These are phyloP conservation scores for Pleoardoris graminearum DNA, from an alignment of 2,329 filamentous ascomycete species.

Conservation along the genomic window DNA sequence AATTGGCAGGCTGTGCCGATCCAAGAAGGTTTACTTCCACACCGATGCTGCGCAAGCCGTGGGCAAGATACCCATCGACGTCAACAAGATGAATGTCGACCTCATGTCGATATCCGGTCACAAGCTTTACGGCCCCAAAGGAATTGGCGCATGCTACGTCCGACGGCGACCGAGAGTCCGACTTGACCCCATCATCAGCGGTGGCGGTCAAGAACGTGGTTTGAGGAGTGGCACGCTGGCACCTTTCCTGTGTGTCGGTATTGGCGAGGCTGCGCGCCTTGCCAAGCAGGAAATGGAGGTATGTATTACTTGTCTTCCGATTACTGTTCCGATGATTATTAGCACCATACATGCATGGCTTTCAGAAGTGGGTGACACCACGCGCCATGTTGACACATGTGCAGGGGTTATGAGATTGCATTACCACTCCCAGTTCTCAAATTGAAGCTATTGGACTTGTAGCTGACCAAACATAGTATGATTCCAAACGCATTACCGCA, in stretches of 20 bases:
- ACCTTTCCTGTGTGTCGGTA: constrained; percentile 84
- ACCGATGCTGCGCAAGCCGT: constrained; percentile 95
- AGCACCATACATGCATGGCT: constrained; percentile 85
- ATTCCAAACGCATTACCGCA: constrained; percentile 77
- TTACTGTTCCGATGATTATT: constrained; percentile 69
- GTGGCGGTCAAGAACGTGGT: constrained; percentile 94
- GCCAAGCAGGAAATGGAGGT: constrained; percentile 89
- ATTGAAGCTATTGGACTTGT: not conserved
- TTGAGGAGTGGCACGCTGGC: constrained; percentile 92
- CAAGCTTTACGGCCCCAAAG: constrained; percentile 98
- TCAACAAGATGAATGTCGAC: constrained; percentile 97
- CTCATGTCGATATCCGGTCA: constrained; percentile 98
- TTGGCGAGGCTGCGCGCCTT: constrained; percentile 93
- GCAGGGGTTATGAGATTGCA: constrained; percentile 64
- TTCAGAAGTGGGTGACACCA: constrained; percentile 63
- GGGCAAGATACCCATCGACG: constrained; percentile 96
- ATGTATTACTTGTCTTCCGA: constrained; percentile 51
- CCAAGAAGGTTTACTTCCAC: constrained; percentile 96
- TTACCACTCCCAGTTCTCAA: not conserved
- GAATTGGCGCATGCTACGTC: constrained; percentile 94
- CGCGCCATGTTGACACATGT: constrained; percentile 58
- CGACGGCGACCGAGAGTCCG: constrained; percentile 89
- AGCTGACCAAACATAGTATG: constrained; percentile 67
- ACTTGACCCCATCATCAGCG: constrained; percentile 92
- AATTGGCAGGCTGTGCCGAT: constrained; percentile 88